Evolutionary conservation across 441 rosid genomes (phyloP).

Genomic region (Croton setiger): DNA sequence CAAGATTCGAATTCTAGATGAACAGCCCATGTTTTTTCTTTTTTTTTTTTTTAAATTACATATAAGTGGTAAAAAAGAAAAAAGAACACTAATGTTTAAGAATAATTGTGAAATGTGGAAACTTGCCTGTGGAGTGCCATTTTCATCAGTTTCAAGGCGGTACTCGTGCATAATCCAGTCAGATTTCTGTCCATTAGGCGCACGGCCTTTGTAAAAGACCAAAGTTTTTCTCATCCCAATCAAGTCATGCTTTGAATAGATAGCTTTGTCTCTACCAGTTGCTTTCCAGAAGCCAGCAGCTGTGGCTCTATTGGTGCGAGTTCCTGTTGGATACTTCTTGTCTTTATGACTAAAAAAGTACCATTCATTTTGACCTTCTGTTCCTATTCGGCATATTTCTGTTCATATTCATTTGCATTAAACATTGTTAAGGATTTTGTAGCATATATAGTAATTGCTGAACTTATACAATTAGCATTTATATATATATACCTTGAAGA

Average conservation of each 20-base stretch:
- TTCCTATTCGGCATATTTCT: slow-evolving; percentile 80
- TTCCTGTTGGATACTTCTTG: slow-evolving; percentile 92
- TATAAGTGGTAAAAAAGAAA: no score
- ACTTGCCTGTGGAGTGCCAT: slow-evolving; percentile 72
- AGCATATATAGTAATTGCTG: no score
- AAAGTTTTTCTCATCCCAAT: slow-evolving; percentile 81
- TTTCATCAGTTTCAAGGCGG: slow-evolving; percentile 78
- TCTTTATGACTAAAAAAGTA: slow-evolving; percentile 95
- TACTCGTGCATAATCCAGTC: slow-evolving; percentile 90
- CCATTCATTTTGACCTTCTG: slow-evolving; percentile 80
- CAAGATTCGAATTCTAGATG: no score
- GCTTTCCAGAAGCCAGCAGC: slow-evolving; percentile 85
- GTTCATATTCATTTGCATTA: slow-evolving; percentile 5
- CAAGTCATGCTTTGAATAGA: slow-evolving; percentile 57
- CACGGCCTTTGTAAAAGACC: slow-evolving; percentile 70
- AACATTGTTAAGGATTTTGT: neutral
- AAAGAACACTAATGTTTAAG: no score
- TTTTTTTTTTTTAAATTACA: no score
- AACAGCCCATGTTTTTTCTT: no score
- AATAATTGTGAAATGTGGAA: neutral
- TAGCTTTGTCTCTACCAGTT: slow-evolving; percentile 74
- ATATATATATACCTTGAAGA: slow-evolving; percentile 72
- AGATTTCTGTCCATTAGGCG: slow-evolving; percentile 74
- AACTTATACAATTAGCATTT: neutral
- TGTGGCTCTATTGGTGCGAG: slow-evolving; percentile 84